Evolutionary conservation across 2,329 filamentous ascomycete genomes (phyloP).

Genomic region (Monosporascus sp.): DNA sequence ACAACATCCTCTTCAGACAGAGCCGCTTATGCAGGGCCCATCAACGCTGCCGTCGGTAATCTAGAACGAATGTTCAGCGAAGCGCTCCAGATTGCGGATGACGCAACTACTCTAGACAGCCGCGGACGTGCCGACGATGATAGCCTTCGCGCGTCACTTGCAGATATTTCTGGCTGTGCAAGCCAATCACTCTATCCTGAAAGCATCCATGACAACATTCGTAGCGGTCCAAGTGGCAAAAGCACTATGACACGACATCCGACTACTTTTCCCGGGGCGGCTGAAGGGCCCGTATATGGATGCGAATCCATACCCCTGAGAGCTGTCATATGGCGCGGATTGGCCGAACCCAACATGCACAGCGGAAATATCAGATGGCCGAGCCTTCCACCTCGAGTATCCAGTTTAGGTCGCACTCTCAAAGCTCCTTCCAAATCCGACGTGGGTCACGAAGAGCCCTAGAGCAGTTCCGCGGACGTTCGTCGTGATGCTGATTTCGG

Average conservation of each 20-base stretch:
- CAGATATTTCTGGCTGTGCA: constrained; percentile 9
- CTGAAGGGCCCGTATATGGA: constrained; percentile 7
- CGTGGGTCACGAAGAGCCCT: constrained; percentile 1
- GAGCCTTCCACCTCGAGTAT: constrained; percentile 2
- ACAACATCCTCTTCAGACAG: constrained; percentile 22
- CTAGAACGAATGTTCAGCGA: constrained; percentile 43
- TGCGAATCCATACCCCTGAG: constrained; percentile 6
- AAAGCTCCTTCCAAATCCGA: constrained; percentile 8
- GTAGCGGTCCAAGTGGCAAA: constrained; percentile 11
- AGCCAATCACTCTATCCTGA: constrained; percentile 2
- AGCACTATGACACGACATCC: constrained; percentile 3
- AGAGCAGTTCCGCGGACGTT: constrained; percentile 3
- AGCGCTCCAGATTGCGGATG: constrained; percentile 38
- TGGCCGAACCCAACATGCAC: constrained; percentile 11
- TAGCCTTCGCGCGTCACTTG: constrained; percentile 7
- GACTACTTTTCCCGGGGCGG: constrained; percentile 8
- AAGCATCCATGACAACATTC: constrained; percentile 14
- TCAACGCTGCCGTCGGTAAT: constrained; percentile 26
- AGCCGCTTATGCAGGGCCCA: constrained; percentile 15
- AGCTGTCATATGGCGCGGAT: constrained; percentile 3
- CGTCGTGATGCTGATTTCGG: neutral
- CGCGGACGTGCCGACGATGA: constrained; percentile 17
- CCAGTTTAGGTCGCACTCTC: constrained; percentile 5
- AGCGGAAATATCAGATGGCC: constrained; percentile 14
- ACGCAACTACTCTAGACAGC: constrained; percentile 30